Evolutionary conservation across 768 basidiomycete species (phyloP).

Genomic region (Suillus variegatus): DNA sequence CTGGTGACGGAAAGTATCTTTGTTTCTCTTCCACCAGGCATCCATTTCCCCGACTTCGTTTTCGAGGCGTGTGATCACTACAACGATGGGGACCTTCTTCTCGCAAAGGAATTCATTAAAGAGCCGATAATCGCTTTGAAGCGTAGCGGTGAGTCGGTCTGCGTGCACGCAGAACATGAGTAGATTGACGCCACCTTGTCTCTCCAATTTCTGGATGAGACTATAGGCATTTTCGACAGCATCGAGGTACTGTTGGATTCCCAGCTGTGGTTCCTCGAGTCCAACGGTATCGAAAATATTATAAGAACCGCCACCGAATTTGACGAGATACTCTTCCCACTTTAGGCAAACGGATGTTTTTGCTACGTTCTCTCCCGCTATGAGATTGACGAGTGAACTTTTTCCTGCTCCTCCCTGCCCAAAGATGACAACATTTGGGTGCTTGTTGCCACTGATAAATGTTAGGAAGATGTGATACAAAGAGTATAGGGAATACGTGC

Average conservation of each 20-base stretch:
- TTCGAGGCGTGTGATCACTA: conserved; percentile 42
- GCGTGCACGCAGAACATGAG: conserved; percentile 41
- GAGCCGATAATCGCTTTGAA: conserved; percentile 39
- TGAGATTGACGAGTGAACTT: too few species aligned
- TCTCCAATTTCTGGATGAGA: conserved; percentile 34
- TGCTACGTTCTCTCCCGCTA: too few species aligned
- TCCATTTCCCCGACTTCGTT: conserved; percentile 32
- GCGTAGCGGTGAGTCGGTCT: conserved; percentile 35
- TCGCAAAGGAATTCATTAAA: conserved; percentile 42
- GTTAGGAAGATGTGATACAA: too few species aligned
- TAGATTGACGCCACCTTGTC: conserved; percentile 37
- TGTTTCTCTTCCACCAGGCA: conserved; percentile 40
- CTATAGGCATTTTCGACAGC: conserved; percentile 30
- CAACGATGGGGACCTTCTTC: conserved; percentile 35
- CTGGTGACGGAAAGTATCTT: conserved; percentile 28
- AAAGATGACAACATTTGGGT: too few species aligned
- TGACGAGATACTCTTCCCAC: conserved; percentile 21
- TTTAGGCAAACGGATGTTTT: too few species aligned
- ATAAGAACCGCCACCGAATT: conserved; percentile 24
- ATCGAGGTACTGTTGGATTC: conserved; percentile 22
- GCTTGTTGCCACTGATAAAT: too few species aligned
- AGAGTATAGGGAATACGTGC: too few species aligned
- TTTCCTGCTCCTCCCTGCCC: too few species aligned
- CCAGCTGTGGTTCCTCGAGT: conserved; percentile 26
- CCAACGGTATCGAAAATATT: too few species aligned